Conservation (phyloP, 2,329 filamentous ascomycete species). For the Hymenoscyphus albidus region DNA sequence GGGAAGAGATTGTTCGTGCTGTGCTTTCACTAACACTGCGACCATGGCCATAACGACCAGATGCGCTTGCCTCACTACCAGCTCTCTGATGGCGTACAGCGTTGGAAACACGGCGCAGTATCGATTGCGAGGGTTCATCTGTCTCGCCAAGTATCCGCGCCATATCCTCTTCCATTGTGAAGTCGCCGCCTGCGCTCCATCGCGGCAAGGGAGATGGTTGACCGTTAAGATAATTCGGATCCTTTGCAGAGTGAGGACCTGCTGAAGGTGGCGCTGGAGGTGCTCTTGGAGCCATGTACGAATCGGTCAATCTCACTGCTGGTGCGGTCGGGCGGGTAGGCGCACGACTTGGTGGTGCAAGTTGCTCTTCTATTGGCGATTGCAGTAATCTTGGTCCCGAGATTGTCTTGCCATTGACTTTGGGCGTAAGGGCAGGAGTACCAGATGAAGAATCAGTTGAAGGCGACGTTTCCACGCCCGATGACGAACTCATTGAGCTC, state of each 20-base stretch:
- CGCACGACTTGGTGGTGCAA: conserved; percentile 27
- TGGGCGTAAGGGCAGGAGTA: conserved; percentile 30
- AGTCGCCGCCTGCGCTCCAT: conserved; percentile 78
- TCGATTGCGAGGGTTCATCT: conserved; percentile 72
- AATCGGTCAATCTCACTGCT: conserved; percentile 38
- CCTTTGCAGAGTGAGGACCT: conserved; percentile 38
- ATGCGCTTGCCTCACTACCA: conserved; percentile 61
- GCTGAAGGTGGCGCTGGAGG: conserved; percentile 32
- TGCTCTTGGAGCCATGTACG: conserved; percentile 36
- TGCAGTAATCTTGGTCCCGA: conserved; percentile 29
- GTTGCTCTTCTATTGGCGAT: conserved; percentile 27
- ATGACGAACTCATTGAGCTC: conserved; percentile 30
- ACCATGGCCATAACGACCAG: conserved; percentile 47
- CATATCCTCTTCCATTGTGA: conserved; percentile 95
- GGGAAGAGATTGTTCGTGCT: conserved; percentile 58
- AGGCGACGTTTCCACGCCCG: conserved; percentile 32
- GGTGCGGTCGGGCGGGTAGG: conserved; percentile 38
- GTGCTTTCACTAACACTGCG: conserved; percentile 67
- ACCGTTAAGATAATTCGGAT: conserved; percentile 43
- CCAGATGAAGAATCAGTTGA: conserved; percentile 34
- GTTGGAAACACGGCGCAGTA: conserved; percentile 86
- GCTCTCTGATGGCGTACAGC: conserved; percentile 90
- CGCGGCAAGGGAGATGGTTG: conserved; percentile 56
- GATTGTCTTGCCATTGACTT: conserved; percentile 34
- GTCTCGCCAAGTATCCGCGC: conserved; percentile 72